phyloP scores from a whole-genome alignment of 2,329 filamentous ascomycete species.

The Penicillium paneum region DNA sequence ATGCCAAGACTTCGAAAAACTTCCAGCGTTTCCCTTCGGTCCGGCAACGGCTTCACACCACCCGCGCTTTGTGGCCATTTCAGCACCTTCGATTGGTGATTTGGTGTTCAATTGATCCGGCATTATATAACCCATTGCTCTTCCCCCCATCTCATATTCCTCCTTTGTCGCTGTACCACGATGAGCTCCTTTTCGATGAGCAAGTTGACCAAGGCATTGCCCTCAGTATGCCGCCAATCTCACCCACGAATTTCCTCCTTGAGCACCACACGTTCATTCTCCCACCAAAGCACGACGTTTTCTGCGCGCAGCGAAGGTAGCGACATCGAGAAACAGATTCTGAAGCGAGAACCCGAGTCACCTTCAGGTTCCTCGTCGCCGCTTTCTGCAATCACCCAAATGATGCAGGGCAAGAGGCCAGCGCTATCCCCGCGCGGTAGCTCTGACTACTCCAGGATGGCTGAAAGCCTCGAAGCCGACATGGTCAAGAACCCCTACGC shows the following conservation, averaged over 20 bases:
- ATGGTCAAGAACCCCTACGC: conserved; percentile 37
- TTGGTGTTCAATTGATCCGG: conserved; percentile 3
- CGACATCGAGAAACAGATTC: conserved; percentile 30
- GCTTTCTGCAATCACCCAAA: conserved; percentile 30
- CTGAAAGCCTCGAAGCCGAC: conserved; percentile 34
- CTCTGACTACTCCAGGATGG: conserved; percentile 32
- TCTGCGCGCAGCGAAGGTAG: conserved; percentile 12
- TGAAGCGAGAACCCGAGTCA: conserved; percentile 21
- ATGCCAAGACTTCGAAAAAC: conserved; percentile 40
- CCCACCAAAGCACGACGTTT: conserved; percentile 18
- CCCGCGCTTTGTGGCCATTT: conserved; percentile 2
- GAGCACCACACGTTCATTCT: conserved; percentile 33
- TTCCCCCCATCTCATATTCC: neutral
- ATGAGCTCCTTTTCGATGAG: conserved; percentile 36
- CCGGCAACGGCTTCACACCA: conserved; percentile 21
- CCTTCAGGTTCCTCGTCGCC: conserved; percentile 22
- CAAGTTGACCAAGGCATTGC: conserved; percentile 31
- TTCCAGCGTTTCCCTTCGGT: conserved; percentile 32
- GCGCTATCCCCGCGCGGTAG: conserved; percentile 20
- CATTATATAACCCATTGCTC: neutral
- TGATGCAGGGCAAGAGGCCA: conserved; percentile 30
- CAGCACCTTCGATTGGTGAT: neutral
- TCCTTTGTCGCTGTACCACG: conserved; percentile 5
- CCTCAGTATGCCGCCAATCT: conserved; percentile 31
- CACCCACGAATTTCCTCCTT: conserved; percentile 20